Evolutionary conservation across 768 basidiomycete genomes (phyloP), one percentile per base, ranked within the genome.

Genomic region (Phanerochaete carnosa): DNA sequence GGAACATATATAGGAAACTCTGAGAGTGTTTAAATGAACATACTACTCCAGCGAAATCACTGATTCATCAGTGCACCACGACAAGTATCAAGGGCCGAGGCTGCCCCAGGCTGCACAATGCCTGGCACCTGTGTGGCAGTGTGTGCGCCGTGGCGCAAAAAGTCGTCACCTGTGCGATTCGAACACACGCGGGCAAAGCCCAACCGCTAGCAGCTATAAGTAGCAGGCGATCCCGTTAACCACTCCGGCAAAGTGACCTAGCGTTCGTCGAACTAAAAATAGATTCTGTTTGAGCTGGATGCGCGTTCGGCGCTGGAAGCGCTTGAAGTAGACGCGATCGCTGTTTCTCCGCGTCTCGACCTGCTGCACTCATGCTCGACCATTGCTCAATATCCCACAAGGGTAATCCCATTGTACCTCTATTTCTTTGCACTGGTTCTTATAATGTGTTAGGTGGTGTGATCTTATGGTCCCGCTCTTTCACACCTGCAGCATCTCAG

Each of bases 381-480:
- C 62, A 58, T 43, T 66, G 59, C 46, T 66, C 63, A 35, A 64
- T 64, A 26, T 64, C 63, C 25, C 63, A 64, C 37, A 64, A 61
- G 35, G 63, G 63, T 61, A 30, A n/a, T n/a, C n/a, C n/a, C 43
- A 25, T 29, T 13, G 25, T 23, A 35, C 8, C 32, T 46, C 7
- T 13, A 19, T 22, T 30, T 29, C 26, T 19, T 1, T 15, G 47
- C 23, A 58, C 23, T 26, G 16, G 26, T 7, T 28, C 33, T 26
- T 8, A 35, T 16, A 8, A 1, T 49, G 54, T 45, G 30, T 1
- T 70, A 95, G 95, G 94, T 61, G 96, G 96, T 33, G 78, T 97
- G 58, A 89, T 98, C 35, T 82, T 98, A 33, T 98, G 95, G 95
- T 94, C 93, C 26, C 85, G 89, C 52, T 95, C 95, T 1, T 98